Evolutionary conservation across 441 rosid species (phyloP).

Genomic region (Corymbia citriodora): DNA sequence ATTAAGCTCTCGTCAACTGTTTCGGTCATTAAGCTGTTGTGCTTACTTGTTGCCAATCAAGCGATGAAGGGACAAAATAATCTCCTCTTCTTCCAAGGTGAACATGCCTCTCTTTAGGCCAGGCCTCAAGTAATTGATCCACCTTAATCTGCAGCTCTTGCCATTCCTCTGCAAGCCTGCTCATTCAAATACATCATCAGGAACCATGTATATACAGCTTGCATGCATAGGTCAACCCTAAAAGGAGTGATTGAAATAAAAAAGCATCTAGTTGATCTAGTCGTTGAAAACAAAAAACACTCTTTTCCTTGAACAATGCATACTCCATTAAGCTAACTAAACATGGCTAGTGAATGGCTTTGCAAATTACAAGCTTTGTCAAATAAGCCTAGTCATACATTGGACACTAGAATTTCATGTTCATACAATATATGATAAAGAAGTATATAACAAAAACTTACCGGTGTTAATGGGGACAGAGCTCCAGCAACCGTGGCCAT

Average conservation of each 20-base stretch:
- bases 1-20: background rate
- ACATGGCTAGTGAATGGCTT: background rate
- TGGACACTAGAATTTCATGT: background rate
- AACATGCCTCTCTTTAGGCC: conserved; percentile 17
- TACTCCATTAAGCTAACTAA: background rate
- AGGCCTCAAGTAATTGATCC: conserved; percentile 68
- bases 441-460: conserved; percentile 27
- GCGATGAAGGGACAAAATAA: conserved; percentile 21
- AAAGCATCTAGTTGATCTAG: background rate
- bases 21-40: background rate
- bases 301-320: background rate
- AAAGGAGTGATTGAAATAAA: background rate
- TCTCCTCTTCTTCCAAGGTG: background rate
- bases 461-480: conserved; percentile 58
- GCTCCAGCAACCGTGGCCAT: conserved; percentile 64
- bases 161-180: conserved; percentile 7
- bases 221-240: background rate
- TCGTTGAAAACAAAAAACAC: background rate
- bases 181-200: background rate
- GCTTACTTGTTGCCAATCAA: conserved; percentile 85
- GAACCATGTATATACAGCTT: background rate
- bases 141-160: conserved; percentile 11
- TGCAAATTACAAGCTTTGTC: background rate
- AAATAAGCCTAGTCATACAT: background rate
- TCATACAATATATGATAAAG: background rate